These are phyloP conservation scores for Fusarium praegraminearum DNA, from an alignment of 2,329 filamentous ascomycete species.

Conservation along the genomic window DNA sequence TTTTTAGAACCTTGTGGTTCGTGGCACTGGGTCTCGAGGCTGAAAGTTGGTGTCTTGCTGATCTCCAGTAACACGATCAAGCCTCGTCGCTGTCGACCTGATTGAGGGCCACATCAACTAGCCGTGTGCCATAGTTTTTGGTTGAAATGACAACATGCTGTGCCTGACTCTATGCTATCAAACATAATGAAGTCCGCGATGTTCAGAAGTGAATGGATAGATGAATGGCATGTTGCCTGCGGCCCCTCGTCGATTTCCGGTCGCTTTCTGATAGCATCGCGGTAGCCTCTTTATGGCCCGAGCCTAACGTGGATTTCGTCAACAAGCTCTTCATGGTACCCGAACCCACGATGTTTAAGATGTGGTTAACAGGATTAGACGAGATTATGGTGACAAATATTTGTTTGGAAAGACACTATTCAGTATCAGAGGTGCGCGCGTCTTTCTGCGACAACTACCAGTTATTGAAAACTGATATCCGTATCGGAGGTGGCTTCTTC, in stretches of 20 bases:
- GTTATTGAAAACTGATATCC: slow-evolving; percentile 61
- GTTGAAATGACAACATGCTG: slow-evolving; percentile 34
- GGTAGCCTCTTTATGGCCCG: slow-evolving; percentile 68
- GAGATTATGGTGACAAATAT: slow-evolving; percentile 52
- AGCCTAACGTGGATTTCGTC: slow-evolving; percentile 35
- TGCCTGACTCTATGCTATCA: slow-evolving; percentile 33
- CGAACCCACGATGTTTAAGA: slow-evolving; percentile 65
- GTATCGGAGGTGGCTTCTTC: slow-evolving; percentile 60
- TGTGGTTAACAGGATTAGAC: slow-evolving; percentile 60
- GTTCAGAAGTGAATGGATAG: slow-evolving; percentile 44
- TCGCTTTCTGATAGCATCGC: slow-evolving; percentile 55
- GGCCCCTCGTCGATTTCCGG: slow-evolving; percentile 49
- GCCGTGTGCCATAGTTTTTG: slow-evolving; percentile 61
- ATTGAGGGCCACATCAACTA: slow-evolving; percentile 66
- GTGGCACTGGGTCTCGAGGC: no score
- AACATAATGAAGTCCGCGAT: slow-evolving; percentile 52
- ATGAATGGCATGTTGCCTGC: slow-evolving; percentile 48
- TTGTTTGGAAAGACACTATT: slow-evolving; percentile 32
- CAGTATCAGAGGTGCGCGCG: slow-evolving; percentile 35
- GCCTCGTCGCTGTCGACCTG: slow-evolving; percentile 65
- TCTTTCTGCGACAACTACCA: slow-evolving; percentile 57
- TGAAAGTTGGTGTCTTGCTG: slow-evolving; percentile 53
- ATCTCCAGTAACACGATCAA: slow-evolving; percentile 60
- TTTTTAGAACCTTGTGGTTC: no score
- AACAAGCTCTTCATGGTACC: slow-evolving; percentile 32